Conservation (phyloP, 257 asterid species). For the Solanum piurae region DNA sequence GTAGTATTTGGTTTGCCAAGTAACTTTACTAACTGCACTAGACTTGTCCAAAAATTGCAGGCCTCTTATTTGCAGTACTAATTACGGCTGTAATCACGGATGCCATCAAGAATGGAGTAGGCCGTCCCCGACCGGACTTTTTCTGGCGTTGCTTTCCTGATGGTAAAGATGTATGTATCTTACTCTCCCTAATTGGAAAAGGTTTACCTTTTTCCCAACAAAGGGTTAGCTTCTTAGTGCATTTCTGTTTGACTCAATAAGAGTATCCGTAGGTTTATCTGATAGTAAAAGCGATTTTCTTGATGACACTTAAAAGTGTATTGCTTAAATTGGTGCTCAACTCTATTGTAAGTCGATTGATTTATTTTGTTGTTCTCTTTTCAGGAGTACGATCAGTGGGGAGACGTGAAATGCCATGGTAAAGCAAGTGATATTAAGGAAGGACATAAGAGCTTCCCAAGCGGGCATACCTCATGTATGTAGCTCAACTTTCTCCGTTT, state of each 20-base stretch:
- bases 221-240: background rate
- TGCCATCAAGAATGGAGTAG: conserved; percentile 74
- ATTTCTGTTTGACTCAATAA: background rate
- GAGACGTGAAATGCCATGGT: conserved; percentile 69
- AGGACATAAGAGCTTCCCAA: conserved; percentile 96
- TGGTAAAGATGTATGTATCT: conserved; percentile 44
- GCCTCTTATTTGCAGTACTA: conserved; percentile 57
- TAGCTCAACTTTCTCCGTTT: background rate
- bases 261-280: background rate
- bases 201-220: background rate
- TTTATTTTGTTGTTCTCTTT: background rate
- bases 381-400: conserved; percentile 51
- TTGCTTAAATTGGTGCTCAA: background rate
- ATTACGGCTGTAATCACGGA: conserved; percentile 78
- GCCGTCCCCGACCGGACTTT: conserved; percentile 80
- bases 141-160: conserved; percentile 96
- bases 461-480: conserved; percentile 82
- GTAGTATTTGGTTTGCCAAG: background rate
- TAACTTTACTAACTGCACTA: background rate
- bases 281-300: background rate
- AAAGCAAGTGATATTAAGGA: conserved; percentile 51
- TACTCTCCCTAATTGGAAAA: background rate
- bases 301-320: background rate
- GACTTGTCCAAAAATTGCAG: conserved; percentile 21
- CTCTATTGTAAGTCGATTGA: background rate